phyloP scores from a whole-genome alignment of 345 rosid species.

The Moricandia moricandioides region DNA sequence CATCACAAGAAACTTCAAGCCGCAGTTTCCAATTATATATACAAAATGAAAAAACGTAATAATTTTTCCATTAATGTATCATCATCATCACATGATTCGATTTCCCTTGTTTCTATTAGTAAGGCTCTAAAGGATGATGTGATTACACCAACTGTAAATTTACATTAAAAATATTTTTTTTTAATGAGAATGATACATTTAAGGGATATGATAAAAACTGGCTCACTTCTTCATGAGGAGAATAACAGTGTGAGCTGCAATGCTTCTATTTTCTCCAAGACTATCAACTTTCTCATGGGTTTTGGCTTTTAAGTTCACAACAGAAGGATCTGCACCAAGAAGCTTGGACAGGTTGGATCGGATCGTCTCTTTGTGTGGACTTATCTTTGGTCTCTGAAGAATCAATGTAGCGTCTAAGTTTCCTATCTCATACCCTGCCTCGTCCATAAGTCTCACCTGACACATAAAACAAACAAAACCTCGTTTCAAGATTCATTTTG shows the following conservation, averaged over 20 bases:
- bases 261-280: slow-evolving; percentile 89
- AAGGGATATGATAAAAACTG: neutral
- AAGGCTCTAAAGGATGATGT: slow-evolving; percentile 9
- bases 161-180: neutral
- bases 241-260: slow-evolving; percentile 90
- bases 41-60: neutral
- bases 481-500: neutral
- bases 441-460: slow-evolving; percentile 82
- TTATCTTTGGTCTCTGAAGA: slow-evolving; percentile 79
- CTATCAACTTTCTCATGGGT: slow-evolving; percentile 92
- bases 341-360: slow-evolving; percentile 63
- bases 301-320: slow-evolving; percentile 81
- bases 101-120: neutral
- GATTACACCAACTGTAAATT: neutral
- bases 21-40: neutral
- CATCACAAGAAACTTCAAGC: neutral
- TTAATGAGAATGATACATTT: neutral
- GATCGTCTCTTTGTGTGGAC: slow-evolving; percentile 82
- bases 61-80: neutral
- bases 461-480: slow-evolving; percentile 4
- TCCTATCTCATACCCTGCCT: slow-evolving; percentile 87
- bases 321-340: slow-evolving; percentile 77
- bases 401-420: slow-evolving; percentile 93
- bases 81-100: neutral
- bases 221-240: slow-evolving; percentile 70